These are phyloP conservation scores for Boletus bicolor DNA, from an alignment of 768 basidiomycete species.

Conservation along the genomic window DNA sequence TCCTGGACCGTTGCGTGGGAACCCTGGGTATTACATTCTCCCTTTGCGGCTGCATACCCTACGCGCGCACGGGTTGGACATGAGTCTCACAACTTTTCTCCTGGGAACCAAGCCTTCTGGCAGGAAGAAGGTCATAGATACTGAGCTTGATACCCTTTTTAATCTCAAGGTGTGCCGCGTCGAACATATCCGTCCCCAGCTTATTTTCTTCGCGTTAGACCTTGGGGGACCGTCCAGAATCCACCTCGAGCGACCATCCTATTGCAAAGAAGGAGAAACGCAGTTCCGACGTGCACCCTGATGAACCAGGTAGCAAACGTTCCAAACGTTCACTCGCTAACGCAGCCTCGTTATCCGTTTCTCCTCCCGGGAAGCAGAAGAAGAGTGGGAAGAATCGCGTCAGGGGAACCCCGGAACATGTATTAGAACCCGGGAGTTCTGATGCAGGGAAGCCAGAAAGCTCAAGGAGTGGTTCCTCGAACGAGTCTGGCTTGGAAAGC, in stretches of 20 bases:
- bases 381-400: conserved; percentile 13
- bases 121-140: conserved; percentile 45
- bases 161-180: conserved; percentile 44
- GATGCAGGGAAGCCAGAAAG: background rate
- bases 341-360: conserved; percentile 21
- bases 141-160: conserved; percentile 64
- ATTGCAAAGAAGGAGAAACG: conserved; percentile 10
- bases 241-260: conserved; percentile 1
- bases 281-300: conserved; percentile 11
- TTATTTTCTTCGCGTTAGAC: conserved; percentile 11
- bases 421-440: background rate
- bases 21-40: too few species aligned
- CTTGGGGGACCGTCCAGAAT: background rate
- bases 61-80: too few species aligned
- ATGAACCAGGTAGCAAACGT: conserved; percentile 18
- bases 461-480: background rate
- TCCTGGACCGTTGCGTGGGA: too few species aligned
- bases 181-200: conserved; percentile 1
- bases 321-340: conserved; percentile 5
- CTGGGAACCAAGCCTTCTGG: conserved; percentile 34
- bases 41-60: too few species aligned
- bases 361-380: conserved; percentile 10
- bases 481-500: conserved; percentile 30
- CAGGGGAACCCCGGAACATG: background rate
- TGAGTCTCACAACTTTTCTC: conserved; percentile 55